Conservation (phyloP, 2,329 filamentous ascomycete species). For the Fusarium poae region DNA sequence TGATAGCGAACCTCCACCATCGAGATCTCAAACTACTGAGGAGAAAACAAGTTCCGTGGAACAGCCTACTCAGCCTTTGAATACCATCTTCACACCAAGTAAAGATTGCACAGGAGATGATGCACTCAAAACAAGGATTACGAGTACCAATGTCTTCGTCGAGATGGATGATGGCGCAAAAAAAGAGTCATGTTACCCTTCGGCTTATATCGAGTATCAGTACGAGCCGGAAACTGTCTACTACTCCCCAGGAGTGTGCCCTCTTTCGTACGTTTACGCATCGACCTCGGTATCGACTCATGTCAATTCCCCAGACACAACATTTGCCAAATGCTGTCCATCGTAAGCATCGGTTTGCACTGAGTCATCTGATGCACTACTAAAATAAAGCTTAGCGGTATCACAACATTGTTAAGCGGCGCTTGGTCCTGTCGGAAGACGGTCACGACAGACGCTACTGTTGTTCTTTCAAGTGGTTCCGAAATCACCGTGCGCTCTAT, state of each 20-base stretch:
- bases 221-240: neutral
- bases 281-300: neutral
- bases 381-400: neutral
- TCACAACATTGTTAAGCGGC: neutral
- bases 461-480: too few relatives aligned
- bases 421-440: neutral
- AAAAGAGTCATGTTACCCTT: neutral
- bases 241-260: neutral
- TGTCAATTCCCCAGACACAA: neutral
- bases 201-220: neutral
- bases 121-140: neutral
- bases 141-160: fast-evolving
- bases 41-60: neutral
- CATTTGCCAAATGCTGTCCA: neutral
- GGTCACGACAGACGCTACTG: too few relatives aligned
- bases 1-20: neutral
- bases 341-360: neutral
- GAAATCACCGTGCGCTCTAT: neutral
- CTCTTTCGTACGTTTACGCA: neutral
- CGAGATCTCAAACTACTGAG: neutral
- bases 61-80: neutral
- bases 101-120: neutral
- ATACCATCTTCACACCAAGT: neutral
- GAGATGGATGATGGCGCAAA: neutral
- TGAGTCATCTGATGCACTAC: fast-evolving